Evolutionary conservation across 1,284 basidiomycete species (phyloP).

Genomic region (Coriolopsis trogii): DNA sequence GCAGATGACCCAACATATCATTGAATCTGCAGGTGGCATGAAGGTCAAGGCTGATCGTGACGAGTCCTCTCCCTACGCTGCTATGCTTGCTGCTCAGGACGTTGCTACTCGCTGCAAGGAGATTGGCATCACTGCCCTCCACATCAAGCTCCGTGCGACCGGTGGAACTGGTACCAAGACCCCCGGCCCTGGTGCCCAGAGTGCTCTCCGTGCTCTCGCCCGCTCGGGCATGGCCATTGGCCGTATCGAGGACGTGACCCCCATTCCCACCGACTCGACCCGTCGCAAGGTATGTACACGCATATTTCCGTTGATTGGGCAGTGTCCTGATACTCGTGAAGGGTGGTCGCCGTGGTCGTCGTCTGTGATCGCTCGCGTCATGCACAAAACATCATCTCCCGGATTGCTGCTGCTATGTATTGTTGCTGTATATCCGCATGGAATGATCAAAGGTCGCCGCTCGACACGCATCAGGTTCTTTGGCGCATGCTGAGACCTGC

Average conservation of each 20-base stretch:
- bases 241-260: constrained; percentile 97
- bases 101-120: constrained; percentile 97
- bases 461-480: constrained; percentile 77
- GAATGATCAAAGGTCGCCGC: constrained; percentile 66
- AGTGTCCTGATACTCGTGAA: constrained; percentile 35
- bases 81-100: constrained; percentile 99
- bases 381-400: constrained; percentile 29
- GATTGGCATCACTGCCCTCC: constrained; percentile 97
- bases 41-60: constrained; percentile 99
- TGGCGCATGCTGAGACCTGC: constrained; percentile 47
- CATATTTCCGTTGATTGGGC: neutral
- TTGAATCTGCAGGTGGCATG: constrained; percentile 82
- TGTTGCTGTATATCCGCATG: constrained; percentile 25
- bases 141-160: constrained; percentile 97
- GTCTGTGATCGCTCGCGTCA: constrained; percentile 64
- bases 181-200: constrained; percentile 97
- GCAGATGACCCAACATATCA: neutral
- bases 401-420: constrained; percentile 39
- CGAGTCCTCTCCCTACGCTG: constrained; percentile 99
- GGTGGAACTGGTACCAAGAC: constrained; percentile 99
- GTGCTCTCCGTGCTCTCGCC: constrained; percentile 96
- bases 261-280: constrained; percentile 96
- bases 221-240: constrained; percentile 99
- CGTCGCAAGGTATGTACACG: constrained; percentile 79
- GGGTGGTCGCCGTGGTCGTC: constrained; percentile 99